Percentiles rank a stretch among this genome's conserved stretches.
Conservation (phyloP, 2,329 filamentous ascomycete genomes). For the Trichoderma arundinaceum region DNA sequence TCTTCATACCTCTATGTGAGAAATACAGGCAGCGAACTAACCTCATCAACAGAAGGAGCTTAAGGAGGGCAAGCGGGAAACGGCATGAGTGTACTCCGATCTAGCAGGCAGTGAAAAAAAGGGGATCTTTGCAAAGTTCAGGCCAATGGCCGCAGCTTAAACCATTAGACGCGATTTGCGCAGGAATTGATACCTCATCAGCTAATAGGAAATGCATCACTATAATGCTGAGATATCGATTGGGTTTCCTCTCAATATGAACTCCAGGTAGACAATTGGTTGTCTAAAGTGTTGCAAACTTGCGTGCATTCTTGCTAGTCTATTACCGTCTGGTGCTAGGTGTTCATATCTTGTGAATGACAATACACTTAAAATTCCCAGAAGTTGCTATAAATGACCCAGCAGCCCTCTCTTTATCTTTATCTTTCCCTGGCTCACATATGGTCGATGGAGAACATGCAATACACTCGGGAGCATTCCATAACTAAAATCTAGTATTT, state of each 20-base stretch:
- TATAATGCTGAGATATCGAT: conserved; percentile 26
- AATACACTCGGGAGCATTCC: neutral
- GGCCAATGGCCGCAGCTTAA: conserved; percentile 21
- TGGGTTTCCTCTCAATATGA: conserved; percentile 25
- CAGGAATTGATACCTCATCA: conserved; percentile 25
- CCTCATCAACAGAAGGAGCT: conserved; percentile 80
- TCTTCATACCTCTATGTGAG: conserved; percentile 36
- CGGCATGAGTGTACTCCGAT: conserved; percentile 61
- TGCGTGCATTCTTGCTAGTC: neutral
- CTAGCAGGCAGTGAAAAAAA: conserved; percentile 11
- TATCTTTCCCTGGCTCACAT: too few relatives aligned
- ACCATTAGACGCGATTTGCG: conserved; percentile 27
- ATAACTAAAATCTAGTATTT: neutral
- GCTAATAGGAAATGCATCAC: conserved; percentile 28
- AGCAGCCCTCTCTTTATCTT: neutral
- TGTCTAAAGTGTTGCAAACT: neutral
- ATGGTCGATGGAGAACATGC: neutral
- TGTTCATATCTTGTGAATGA: neutral
- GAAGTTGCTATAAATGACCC: neutral
- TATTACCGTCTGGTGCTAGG: neutral
- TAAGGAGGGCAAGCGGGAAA: conserved; percentile 92
- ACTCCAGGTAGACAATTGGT: conserved; percentile 12
- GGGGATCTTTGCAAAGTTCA: conserved; percentile 16
- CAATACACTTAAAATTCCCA: neutral
- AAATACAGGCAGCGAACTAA: conserved; percentile 39